Percentiles rank a stretch among this genome's conserved stretches.
These are phyloP conservation scores for Madurella mycetomatis DNA, from an alignment of 2,329 filamentous ascomycete genomes.

Conservation along the genomic window DNA sequence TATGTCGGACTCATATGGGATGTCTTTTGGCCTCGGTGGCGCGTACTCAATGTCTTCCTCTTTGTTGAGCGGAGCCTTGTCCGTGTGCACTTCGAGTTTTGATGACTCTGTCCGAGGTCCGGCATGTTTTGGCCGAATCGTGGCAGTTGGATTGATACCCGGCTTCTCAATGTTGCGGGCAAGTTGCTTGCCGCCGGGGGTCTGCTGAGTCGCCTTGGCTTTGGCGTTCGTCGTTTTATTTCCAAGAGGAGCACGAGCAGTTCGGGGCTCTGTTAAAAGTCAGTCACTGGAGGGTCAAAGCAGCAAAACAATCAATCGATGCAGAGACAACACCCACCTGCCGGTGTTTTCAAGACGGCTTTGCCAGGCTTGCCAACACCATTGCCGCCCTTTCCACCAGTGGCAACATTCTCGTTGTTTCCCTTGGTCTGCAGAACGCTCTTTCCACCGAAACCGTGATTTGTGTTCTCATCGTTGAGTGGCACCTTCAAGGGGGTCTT, in stretches of 20 bases:
- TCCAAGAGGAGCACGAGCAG: constrained; percentile 70
- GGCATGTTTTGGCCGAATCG: constrained; percentile 56
- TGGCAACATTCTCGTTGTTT: constrained; percentile 53
- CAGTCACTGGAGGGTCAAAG: background rate
- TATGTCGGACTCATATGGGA: constrained; percentile 65
- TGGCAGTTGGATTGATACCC: constrained; percentile 49
- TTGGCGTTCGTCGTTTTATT: constrained; percentile 97
- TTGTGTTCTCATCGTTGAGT: constrained; percentile 82
- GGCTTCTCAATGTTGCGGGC: constrained; percentile 60
- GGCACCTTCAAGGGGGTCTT: constrained; percentile 79
- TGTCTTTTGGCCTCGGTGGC: constrained; percentile 65
- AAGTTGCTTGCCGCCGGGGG: constrained; percentile 57
- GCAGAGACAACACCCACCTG: constrained; percentile 52
- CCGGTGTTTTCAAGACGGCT: constrained; percentile 71
- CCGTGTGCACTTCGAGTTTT: constrained; percentile 60
- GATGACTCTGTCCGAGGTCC: constrained; percentile 49
- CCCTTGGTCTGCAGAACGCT: constrained; percentile 50
- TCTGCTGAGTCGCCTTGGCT: constrained; percentile 53
- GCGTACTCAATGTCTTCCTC: constrained; percentile 86
- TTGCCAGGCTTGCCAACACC: constrained; percentile 54
- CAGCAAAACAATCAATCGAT: background rate
- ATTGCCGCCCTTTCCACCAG: constrained; percentile 46
- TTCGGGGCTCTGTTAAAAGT: constrained; percentile 51
- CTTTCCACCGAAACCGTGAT: constrained; percentile 50
- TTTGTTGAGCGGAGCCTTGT: constrained; percentile 44